Evolutionary conservation across 2,329 filamentous ascomycete species (phyloP).

Genomic region (Pseudogymnoascus sp.): DNA sequence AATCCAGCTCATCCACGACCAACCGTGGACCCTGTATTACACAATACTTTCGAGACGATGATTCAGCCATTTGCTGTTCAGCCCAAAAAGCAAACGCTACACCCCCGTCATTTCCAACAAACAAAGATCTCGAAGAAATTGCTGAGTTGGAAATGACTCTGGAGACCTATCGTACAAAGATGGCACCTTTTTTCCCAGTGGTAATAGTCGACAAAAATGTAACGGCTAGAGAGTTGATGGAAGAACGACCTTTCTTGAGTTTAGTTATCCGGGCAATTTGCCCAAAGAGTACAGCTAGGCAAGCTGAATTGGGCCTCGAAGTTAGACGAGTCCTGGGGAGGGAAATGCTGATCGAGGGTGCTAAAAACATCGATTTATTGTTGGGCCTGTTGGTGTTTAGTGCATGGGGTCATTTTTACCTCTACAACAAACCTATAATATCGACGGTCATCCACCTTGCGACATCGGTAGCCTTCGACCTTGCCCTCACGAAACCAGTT

Average conservation of each 20-base stretch:
- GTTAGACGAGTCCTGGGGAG: neutral
- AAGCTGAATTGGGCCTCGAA: neutral
- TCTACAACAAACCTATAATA: constrained; percentile 3
- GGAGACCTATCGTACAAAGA: constrained; percentile 10
- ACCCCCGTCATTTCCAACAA: neutral
- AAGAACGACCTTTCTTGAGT: constrained; percentile 9
- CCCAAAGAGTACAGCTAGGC: neutral
- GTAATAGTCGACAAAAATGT: constrained; percentile 5
- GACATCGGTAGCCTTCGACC: constrained; percentile 14
- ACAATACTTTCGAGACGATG: neutral
- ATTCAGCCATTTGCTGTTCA: neutral
- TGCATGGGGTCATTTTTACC: neutral
- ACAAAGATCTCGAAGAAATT: neutral
- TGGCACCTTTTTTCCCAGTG: constrained; percentile 12
- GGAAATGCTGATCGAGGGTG: neutral
- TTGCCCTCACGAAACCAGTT: constrained; percentile 14
- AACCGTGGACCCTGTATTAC: neutral
- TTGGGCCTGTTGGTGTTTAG: neutral
- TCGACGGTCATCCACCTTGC: constrained; percentile 12
- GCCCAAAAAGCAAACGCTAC: neutral
- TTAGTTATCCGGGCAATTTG: neutral
- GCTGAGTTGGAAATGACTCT: constrained; percentile 11
- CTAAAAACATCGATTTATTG: neutral
- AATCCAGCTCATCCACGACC: neutral
- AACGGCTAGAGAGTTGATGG: constrained; percentile 2